These are phyloP conservation scores for Globisporangium mamillatum DNA, from an alignment of 352 stramenopile genomes.

Conservation along the genomic window DNA sequence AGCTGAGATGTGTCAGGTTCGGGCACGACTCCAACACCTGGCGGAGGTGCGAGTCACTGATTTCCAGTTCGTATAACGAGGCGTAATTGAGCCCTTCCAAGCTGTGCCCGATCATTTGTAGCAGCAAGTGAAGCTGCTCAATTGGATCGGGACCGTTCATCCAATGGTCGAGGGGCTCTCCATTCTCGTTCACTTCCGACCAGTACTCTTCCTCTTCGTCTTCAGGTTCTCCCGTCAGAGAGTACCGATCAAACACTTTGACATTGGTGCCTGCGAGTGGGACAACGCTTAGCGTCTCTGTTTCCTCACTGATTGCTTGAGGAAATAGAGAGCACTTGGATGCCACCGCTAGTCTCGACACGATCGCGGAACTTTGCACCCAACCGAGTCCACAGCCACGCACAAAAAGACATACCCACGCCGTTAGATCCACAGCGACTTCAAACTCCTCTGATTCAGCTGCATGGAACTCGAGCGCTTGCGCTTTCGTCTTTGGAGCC, in stretches of 20 bases:
- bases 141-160: neutral
- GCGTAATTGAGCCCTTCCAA: neutral
- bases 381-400: conserved; percentile 32
- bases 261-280: neutral
- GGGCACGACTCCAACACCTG: neutral
- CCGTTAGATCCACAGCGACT: conserved; percentile 20
- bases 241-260: neutral
- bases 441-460: too few species aligned
- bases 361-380: conserved; percentile 11
- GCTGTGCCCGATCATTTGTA: neutral
- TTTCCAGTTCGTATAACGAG: neutral
- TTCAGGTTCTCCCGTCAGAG: too few species aligned
- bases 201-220: neutral
- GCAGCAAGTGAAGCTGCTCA: neutral
- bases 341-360: conserved; percentile 5
- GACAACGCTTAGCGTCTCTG: neutral
- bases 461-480: neutral
- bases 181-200: too few species aligned
- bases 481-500: neutral
- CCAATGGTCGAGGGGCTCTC: too few species aligned
- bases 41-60: neutral
- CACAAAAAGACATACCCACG: conserved; percentile 34
- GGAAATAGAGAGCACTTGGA: conserved; percentile 8
- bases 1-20: neutral
- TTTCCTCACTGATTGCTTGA: neutral